These are phyloP conservation scores for Bipolaris oryzae DNA, from an alignment of 2,329 filamentous ascomycete genomes.

Conservation along the genomic window DNA sequence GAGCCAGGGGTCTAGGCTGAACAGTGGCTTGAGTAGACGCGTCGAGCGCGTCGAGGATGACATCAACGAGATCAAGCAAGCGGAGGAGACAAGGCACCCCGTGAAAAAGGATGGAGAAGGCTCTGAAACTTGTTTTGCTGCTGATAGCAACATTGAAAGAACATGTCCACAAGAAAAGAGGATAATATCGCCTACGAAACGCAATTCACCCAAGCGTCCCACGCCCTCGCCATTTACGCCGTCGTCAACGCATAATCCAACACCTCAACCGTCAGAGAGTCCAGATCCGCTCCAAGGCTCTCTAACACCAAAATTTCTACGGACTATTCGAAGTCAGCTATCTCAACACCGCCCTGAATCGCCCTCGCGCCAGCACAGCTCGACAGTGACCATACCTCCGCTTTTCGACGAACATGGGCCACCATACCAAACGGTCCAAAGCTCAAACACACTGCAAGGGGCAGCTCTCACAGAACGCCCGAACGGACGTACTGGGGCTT, in stretches of 20 bases:
- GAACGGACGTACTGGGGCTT: neutral
- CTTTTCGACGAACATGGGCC: conserved; percentile 4
- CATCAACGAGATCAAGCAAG: neutral
- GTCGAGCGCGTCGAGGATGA: conserved; percentile 27
- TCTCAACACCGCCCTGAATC: conserved; percentile 22
- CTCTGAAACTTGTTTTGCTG: neutral
- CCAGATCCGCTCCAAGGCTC: conserved; percentile 40
- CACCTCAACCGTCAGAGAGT: conserved; percentile 31
- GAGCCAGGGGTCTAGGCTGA: conserved; percentile 24
- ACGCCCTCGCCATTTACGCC: conserved; percentile 32
- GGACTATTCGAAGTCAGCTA: neutral
- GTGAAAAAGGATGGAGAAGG: neutral
- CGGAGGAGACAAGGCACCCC: neutral
- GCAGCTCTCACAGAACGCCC: neutral
- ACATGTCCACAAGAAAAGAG: neutral
- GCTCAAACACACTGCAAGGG: neutral
- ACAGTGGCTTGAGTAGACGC: conserved; percentile 22
- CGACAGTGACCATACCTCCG: conserved; percentile 15
- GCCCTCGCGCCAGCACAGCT: conserved; percentile 4
- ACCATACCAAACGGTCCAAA: conserved; percentile 10
- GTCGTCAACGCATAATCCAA: neutral
- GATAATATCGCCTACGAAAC: conserved; percentile 13
- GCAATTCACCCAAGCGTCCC: conserved; percentile 19
- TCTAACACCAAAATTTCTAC: conserved; percentile 12
- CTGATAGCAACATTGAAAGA: neutral